Evolutionary conservation across 805 yeast species (phyloP).

Genomic region (Clavispora santaluciae): DNA sequence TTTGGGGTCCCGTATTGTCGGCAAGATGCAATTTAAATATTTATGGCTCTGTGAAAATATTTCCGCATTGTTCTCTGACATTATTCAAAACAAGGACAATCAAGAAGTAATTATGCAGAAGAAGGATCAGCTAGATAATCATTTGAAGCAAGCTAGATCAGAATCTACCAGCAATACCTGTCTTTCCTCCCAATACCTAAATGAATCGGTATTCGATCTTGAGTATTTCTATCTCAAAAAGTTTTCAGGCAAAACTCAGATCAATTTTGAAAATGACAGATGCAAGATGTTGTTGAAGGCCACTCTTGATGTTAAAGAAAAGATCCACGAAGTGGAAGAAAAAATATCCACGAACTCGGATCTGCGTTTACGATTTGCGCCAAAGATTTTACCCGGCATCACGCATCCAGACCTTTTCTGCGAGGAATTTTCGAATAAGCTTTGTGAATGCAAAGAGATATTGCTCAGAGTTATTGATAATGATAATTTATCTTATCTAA

Average conservation of each 20-base stretch:
- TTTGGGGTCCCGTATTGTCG: neutral
- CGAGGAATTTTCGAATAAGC: neutral
- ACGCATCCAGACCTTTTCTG: neutral
- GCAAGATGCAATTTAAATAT: neutral
- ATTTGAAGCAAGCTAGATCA: neutral
- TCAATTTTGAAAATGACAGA: neutral
- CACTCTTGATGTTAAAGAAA: neutral
- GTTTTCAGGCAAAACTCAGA: neutral
- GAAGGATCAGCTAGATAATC: neutral
- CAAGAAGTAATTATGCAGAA: neutral
- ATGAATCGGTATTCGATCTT: neutral
- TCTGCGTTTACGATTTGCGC: neutral
- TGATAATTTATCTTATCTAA: neutral
- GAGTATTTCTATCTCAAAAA: conserved; percentile 2
- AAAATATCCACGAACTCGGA: neutral
- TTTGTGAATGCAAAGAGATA: conserved; percentile 8
- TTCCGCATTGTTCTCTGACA: neutral
- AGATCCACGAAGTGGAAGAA: neutral
- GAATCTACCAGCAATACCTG: neutral
- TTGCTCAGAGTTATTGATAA: conserved; percentile 1
- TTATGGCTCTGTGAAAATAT: neutral
- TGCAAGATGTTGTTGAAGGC: neutral
- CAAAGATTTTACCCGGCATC: neutral
- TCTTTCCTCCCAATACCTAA: neutral
- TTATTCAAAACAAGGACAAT: neutral